Conservation (phyloP, 1,139 yeast species). For the Debaryomycetaceae sp. region DNA sequence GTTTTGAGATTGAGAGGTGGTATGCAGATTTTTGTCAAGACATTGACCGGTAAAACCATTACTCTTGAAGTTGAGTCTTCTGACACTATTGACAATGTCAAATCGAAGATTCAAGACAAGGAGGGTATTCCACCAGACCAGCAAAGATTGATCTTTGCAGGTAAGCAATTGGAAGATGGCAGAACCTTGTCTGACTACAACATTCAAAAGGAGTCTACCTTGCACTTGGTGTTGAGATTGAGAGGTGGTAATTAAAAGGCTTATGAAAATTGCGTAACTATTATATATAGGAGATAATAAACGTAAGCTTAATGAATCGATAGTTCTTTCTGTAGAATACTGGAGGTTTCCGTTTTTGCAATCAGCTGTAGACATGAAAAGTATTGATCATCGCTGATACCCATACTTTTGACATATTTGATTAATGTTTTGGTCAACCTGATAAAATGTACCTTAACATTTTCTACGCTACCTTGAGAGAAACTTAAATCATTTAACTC, state of each 20-base stretch:
- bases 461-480: slow-evolving; percentile 51
- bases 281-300: neutral
- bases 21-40: slow-evolving; percentile 98
- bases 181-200: slow-evolving; percentile 57
- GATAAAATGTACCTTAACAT: slow-evolving; percentile 52
- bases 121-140: slow-evolving; percentile 98
- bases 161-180: slow-evolving; percentile 97
- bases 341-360: slow-evolving; percentile 22
- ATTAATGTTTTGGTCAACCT: slow-evolving; percentile 24
- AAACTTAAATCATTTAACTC: slow-evolving; percentile 30
- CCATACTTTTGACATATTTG: neutral
- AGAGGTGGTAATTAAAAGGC: slow-evolving; percentile 90
- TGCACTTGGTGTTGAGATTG: slow-evolving; percentile 53
- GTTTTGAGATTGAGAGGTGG: slow-evolving; percentile 97
- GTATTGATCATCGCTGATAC: neutral
- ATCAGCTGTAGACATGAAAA: slow-evolving; percentile 23
- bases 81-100: slow-evolving; percentile 69
- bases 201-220: slow-evolving; percentile 62
- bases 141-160: slow-evolving; percentile 97
- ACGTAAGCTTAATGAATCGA: slow-evolving; percentile 1
- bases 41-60: slow-evolving; percentile 92
- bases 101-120: slow-evolving; percentile 96
- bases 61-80: slow-evolving; percentile 32
- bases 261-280: too few relatives aligned
- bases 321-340: slow-evolving; percentile 30